Evolutionary conservation across 331 rosid genomes (phyloP), one percentile per base, ranked within the genome.

Genomic region (Erythrophleum ivorense): DNA sequence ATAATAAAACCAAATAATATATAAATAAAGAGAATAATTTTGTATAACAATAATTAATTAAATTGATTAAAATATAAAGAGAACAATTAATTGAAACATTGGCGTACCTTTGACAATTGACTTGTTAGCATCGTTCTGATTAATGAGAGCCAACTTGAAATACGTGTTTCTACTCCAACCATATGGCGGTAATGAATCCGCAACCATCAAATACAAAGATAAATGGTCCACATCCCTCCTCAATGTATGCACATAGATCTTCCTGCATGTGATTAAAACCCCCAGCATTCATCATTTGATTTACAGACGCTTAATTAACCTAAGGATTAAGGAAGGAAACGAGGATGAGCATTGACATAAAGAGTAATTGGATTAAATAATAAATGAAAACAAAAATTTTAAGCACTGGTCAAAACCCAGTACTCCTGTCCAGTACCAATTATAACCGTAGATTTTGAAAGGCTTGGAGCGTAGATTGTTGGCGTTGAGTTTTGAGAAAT

Each of bases 91-190:
- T 65, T 4, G 5, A 31, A 9, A 60, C 9, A 31, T 19, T 0
- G 5, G 19, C 2, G 12, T 87, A 89, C 97, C 97, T 71, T 93
- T 91, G 82, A 88, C 78, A 18, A 93, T 53, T 10, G 96, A 84
- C 66, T 87, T 89, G 78, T 87, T 87, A 86, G 55, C 62, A 48
- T 93, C 87, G 15, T 88, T 58, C 86, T 89, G 97, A 82, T 93
- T 89, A 73, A 88, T 60, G 38, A 93, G 85, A 48, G 85, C 85
- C 92, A 92, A 81, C 88, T 92, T 89, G 85, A 92, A 92, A 59
- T 86, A 88, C 0, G 97, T 90, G 71, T 84, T 87, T 88, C 92
- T 87, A 84, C 79, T 89, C 97, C 97, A 92, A 9, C 95, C 93
- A 86, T 89, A 91, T 0, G 94, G 85, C 78, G 91, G 88, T 19